Conservation (phyloP, 2,329 filamentous ascomycete genomes). For the Penicillium sp. region DNA sequence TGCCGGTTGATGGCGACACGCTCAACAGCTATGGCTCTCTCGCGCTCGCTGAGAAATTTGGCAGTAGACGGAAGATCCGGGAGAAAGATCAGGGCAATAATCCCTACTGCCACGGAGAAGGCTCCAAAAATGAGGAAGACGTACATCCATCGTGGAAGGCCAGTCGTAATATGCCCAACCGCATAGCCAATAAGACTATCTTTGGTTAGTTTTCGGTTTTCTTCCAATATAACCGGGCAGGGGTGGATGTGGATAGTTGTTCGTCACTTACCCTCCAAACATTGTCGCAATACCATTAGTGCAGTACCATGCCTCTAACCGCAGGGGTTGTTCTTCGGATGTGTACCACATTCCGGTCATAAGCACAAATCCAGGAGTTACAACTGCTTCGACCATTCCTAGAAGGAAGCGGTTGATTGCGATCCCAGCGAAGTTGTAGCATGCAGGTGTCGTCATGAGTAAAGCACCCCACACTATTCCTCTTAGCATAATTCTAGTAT, state of each 20-base stretch:
- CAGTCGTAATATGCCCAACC: constrained; percentile 50
- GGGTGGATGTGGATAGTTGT: neutral
- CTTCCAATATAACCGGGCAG: no score
- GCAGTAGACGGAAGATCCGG: constrained; percentile 42
- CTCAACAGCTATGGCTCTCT: constrained; percentile 48
- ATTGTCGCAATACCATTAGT: constrained; percentile 54
- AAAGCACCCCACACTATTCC: constrained; percentile 36
- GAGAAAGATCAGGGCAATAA: constrained; percentile 32
- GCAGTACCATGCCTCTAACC: constrained; percentile 50
- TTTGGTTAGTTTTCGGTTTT: neutral
- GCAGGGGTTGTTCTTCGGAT: constrained; percentile 42
- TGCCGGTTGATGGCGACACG: constrained; percentile 46
- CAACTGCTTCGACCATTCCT: constrained; percentile 42
- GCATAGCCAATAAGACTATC: constrained; percentile 47
- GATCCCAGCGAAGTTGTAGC: constrained; percentile 38
- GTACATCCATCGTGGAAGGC: constrained; percentile 48
- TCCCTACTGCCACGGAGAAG: constrained; percentile 30
- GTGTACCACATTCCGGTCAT: constrained; percentile 47
- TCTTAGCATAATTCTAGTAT: neutral
- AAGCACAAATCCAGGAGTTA: constrained; percentile 45
- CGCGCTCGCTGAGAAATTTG: constrained; percentile 40
- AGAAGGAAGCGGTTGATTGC: constrained; percentile 41
- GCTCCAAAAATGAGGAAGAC: constrained; percentile 50
- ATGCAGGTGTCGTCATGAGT: constrained; percentile 40
- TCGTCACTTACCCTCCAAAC: constrained; percentile 44